Conservation (phyloP, 2,329 filamentous ascomycete genomes). For the Phyllachora maydis region DNA sequence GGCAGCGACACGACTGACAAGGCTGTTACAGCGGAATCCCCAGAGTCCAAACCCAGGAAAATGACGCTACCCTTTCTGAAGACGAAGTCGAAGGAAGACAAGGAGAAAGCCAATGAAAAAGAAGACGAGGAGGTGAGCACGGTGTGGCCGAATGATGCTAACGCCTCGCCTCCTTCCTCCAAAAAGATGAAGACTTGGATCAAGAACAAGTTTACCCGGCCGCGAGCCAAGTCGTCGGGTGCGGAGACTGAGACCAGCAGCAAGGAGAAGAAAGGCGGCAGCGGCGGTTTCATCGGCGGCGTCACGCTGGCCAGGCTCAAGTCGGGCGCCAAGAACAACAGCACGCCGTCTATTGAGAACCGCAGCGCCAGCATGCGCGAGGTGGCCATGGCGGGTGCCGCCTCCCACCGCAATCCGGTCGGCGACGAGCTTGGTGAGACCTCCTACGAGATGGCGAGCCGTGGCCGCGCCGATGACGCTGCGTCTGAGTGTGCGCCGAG, state of each 20-base stretch:
- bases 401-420: no score
- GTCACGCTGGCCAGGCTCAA: conserved; percentile 13
- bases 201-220: conserved; percentile 16
- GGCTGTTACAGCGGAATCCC: not conserved
- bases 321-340: conserved; percentile 2
- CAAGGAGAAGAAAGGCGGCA: no score
- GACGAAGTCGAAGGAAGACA: no score
- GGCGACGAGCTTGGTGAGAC: conserved; percentile 4
- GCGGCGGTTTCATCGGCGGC: conserved; percentile 18
- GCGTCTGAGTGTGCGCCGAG: no score
- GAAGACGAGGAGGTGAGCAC: no score
- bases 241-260: conserved; percentile 1
- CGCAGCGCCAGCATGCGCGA: conserved; percentile 10
- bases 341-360: conserved; percentile 2
- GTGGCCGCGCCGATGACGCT: no score
- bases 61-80: no score
- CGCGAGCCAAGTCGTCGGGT: conserved; percentile 9
- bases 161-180: conserved; percentile 3
- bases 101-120: no score
- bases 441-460: no score
- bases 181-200: conserved; percentile 20
- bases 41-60: no score
- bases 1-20: not conserved
- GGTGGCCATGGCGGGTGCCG: conserved; percentile 12
- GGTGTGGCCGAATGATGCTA: conserved; percentile 2